phyloP scores from a whole-genome alignment of 257 asterid species.

The Jasminum sambac region DNA sequence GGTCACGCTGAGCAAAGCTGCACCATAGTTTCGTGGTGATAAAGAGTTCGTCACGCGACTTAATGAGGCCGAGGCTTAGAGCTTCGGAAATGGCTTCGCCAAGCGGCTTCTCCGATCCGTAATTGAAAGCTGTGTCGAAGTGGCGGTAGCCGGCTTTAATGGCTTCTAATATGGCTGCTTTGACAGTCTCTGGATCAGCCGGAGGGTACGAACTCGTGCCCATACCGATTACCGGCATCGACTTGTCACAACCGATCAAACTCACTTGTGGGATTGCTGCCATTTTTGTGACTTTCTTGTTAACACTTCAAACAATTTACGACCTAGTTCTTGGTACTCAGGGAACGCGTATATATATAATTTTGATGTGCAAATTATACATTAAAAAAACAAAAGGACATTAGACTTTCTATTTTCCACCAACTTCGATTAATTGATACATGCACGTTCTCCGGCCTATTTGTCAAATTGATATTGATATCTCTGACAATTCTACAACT shows the following conservation, averaged over 20 bases:
- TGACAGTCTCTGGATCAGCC: conserved; percentile 30
- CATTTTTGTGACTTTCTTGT: conserved; percentile 15
- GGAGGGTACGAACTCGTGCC: conserved; percentile 46
- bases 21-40: conserved; percentile 67
- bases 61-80: conserved; percentile 37
- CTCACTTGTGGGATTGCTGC: conserved; percentile 32
- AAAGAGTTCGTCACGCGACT: conserved; percentile 58
- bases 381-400: too few relatives aligned
- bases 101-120: conserved; percentile 54
- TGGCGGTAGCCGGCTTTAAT: conserved; percentile 64
- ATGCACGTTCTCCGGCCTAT: too few relatives aligned
- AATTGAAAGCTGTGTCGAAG: conserved; percentile 60
- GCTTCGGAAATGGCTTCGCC: conserved; percentile 61
- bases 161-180: conserved; percentile 51
- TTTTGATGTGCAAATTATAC: background rate
- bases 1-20: conserved; percentile 44
- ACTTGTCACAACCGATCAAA: conserved; percentile 32
- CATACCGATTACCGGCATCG: conserved; percentile 54
- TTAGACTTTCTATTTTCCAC: too few relatives aligned
- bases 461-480: too few relatives aligned
- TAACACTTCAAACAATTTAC: background rate
- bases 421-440: too few relatives aligned
- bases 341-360: background rate
- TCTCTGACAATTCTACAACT: too few relatives aligned
- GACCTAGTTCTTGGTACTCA: background rate